Evolutionary conservation across 345 rosid species (phyloP).

Genomic region (Corymbia maculata): DNA sequence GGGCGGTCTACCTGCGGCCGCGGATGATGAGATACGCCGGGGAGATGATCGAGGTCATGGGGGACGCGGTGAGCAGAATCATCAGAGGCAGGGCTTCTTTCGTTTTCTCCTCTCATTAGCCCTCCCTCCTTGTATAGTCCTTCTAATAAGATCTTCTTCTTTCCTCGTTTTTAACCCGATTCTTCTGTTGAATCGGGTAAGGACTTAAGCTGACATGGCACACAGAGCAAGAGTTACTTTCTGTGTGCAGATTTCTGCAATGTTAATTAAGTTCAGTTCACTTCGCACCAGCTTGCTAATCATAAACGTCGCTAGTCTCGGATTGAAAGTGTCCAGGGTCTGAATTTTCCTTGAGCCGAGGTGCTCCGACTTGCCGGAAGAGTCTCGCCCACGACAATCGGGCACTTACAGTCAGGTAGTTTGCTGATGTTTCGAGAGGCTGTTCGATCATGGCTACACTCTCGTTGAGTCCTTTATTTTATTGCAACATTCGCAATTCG

Average conservation of each 20-base stretch:
- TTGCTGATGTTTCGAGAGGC: background rate
- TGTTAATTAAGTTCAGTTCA: background rate
- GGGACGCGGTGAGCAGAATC: background rate
- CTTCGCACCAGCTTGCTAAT: background rate
- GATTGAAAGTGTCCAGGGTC: background rate
- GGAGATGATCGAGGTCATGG: slow-evolving; percentile 14
- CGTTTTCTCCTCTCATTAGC: slow-evolving; percentile 5
- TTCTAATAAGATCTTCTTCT: background rate
- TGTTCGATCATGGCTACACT: background rate
- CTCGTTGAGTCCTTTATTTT: background rate
- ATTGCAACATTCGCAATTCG: background rate
- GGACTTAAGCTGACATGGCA: background rate
- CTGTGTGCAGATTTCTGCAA: background rate
- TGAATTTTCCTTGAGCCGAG: background rate
- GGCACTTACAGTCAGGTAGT: background rate
- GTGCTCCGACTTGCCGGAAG: background rate
- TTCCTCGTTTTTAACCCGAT: background rate
- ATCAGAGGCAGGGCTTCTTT: slow-evolving; percentile 4
- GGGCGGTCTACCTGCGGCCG: slow-evolving; percentile 26
- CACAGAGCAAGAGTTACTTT: background rate
- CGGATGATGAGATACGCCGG: slow-evolving; percentile 17
- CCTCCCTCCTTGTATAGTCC: background rate
- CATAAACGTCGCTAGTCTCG: background rate
- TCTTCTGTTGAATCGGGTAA: background rate
- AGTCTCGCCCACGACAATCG: background rate